Evolutionary conservation across 768 basidiomycete species (phyloP).

Genomic region (Hypholoma sublateritium): DNA sequence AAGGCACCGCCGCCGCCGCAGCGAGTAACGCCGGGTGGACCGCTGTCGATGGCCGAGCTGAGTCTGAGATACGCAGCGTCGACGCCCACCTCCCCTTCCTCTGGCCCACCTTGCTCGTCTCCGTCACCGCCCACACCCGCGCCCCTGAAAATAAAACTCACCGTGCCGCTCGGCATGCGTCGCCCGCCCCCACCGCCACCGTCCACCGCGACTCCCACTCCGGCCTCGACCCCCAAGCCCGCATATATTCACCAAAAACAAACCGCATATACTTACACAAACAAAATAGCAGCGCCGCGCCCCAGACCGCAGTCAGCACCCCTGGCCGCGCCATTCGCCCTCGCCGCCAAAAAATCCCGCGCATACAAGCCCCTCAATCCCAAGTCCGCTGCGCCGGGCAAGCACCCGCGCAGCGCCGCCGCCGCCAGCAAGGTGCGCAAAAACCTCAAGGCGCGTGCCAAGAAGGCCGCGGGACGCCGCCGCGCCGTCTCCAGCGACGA

Average conservation of each 20-base stretch:
- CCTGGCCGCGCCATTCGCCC: conserved; percentile 10
- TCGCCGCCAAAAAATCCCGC: conserved; percentile 47
- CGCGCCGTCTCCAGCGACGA: conserved; percentile 21
- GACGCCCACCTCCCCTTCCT: conserved; percentile 9
- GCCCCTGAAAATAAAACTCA: conserved; percentile 73
- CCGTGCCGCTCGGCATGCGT: conserved; percentile 57
- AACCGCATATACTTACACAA: conserved; percentile 1
- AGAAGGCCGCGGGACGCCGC: conserved; percentile 19
- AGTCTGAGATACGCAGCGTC: conserved; percentile 35
- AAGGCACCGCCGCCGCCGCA: conserved; percentile 27
- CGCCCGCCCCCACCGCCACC: conserved; percentile 32
- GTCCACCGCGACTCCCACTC: background rate
- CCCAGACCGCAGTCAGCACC: conserved; percentile 26
- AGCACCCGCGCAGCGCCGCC: conserved; percentile 10
- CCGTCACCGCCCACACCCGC: conserved; percentile 28
- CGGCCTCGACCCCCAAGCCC: conserved; percentile 2
- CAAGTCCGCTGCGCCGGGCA: conserved; percentile 17
- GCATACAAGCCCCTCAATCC: conserved; percentile 14
- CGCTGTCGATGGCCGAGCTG: conserved; percentile 36
- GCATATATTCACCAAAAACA: background rate
- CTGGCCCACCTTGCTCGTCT: conserved; percentile 30
- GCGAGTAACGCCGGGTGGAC: conserved; percentile 16
- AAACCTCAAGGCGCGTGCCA: conserved; percentile 27
- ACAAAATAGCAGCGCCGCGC: conserved; percentile 23
- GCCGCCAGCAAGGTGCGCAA: conserved; percentile 17